Evolutionary conservation across 352 stramenopile species (phyloP).

Genomic region (Globisporangium canariense): DNA sequence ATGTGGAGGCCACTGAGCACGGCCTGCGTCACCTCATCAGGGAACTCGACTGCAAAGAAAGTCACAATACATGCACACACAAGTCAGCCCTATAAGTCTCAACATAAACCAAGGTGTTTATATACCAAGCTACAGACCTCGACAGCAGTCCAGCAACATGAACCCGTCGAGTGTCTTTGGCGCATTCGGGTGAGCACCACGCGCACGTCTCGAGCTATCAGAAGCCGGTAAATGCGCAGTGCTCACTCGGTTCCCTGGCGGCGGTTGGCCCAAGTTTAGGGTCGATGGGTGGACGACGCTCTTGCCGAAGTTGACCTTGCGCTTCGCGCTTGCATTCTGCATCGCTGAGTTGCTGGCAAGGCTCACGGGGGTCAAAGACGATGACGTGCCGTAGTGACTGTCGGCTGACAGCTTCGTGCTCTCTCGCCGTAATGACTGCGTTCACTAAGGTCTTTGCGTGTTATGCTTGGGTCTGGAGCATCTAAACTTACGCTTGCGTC

Average conservation of each 20-base stretch:
- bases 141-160: slow-evolving; percentile 71
- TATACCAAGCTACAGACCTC: slow-evolving; percentile 27
- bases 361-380: no score
- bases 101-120: neutral
- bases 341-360: slow-evolving; percentile 1
- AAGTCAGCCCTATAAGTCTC: neutral
- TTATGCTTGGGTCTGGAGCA: no score
- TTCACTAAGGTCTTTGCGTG: no score
- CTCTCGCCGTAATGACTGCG: no score
- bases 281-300: slow-evolving; percentile 23
- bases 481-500: no score
- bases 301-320: slow-evolving; percentile 27
- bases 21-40: slow-evolving; percentile 66
- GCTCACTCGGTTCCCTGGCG: neutral
- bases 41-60: slow-evolving; percentile 60
- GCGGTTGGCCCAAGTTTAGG: slow-evolving; percentile 15
- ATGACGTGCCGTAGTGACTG: no score
- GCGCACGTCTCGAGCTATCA: neutral
- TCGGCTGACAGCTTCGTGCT: no score
- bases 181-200: slow-evolving; percentile 23
- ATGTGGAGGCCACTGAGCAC: slow-evolving; percentile 62
- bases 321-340: slow-evolving; percentile 25
- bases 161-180: slow-evolving; percentile 71
- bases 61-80: neutral
- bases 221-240: neutral